phyloP scores from a whole-genome alignment of 139 green algal genomes.

The Chloropicon primus region DNA sequence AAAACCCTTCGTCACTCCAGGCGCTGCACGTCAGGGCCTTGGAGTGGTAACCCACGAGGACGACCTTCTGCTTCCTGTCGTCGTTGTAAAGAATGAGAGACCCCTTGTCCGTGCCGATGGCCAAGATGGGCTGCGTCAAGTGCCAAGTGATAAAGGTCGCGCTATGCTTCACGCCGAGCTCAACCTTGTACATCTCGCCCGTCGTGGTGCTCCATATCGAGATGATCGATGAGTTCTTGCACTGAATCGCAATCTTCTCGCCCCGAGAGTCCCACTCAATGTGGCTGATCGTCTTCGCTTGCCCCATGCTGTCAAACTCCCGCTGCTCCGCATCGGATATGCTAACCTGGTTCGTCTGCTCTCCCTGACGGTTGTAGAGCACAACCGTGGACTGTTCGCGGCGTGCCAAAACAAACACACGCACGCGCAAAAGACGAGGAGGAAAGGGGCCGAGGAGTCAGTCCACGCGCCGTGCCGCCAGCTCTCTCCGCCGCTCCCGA shows the following conservation, averaged over 20 bases:
- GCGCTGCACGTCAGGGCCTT: constrained; percentile 30
- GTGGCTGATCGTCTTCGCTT: neutral
- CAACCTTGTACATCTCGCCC: constrained; percentile 42
- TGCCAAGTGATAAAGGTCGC: constrained; percentile 32
- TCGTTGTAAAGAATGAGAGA: constrained; percentile 54
- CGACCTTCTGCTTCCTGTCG: constrained; percentile 30
- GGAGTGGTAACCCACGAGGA: constrained; percentile 45
- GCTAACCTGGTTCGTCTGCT: neutral
- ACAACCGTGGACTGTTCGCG: constrained; percentile 37
- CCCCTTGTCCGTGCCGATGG: constrained; percentile 51
- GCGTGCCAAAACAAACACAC: neutral
- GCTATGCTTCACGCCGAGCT: constrained; percentile 47
- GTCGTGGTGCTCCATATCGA: constrained; percentile 40
- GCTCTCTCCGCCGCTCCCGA: too few species aligned
- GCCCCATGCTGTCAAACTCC: neutral
- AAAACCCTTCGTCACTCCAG: constrained; percentile 39
- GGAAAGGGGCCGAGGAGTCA: too few species aligned
- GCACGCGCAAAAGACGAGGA: too few species aligned
- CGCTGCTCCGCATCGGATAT: neutral
- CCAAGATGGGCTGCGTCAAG: constrained; percentile 30
- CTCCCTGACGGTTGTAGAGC: constrained; percentile 35
- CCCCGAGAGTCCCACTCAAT: constrained; percentile 47
- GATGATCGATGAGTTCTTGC: constrained; percentile 33
- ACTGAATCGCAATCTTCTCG: constrained; percentile 49
- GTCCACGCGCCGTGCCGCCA: too few species aligned